phyloP scores from a whole-genome alignment of 75 land plant species.

The Pinus tabuliformis region DNA sequence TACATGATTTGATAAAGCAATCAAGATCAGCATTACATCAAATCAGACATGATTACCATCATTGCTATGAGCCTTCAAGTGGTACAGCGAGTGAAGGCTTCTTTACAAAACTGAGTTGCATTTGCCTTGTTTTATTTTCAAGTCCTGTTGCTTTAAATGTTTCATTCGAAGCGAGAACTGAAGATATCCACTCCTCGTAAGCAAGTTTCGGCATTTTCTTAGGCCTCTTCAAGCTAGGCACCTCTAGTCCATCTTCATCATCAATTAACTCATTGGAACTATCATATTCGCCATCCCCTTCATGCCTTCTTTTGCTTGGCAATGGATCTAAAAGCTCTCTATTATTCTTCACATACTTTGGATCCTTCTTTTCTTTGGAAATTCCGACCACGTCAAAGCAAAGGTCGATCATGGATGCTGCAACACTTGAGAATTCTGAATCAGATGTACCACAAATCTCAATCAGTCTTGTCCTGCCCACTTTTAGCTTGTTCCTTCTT shows the following conservation, averaged over 20 bases:
- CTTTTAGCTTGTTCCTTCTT: conserved; percentile 92
- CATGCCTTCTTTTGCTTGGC: conserved; percentile 64
- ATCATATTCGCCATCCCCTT: conserved; percentile 65
- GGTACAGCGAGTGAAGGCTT: conserved; percentile 11
- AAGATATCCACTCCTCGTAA: no score
- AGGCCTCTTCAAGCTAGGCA: no score
- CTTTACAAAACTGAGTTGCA: conserved; percentile 42
- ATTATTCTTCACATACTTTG: conserved; percentile 56
- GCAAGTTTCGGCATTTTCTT: no score
- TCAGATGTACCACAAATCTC: conserved; percentile 92
- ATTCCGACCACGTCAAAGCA: conserved; percentile 86
- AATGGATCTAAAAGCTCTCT: conserved; percentile 79
- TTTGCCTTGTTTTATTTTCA: conserved; percentile 44
- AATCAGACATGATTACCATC: no score
- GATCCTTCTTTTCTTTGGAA: conserved; percentile 79
- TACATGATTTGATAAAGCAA: no score
- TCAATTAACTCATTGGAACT: conserved; percentile 24
- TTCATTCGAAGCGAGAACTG: no score
- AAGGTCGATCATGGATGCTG: conserved; percentile 80
- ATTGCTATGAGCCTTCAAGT: conserved; percentile 1
- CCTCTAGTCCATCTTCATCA: no score
- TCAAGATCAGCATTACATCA: no score
- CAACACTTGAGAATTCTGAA: conserved; percentile 80
- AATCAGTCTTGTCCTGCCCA: conserved; percentile 78
- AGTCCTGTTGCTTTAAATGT: conserved; percentile 14